Percentiles rank a stretch among this genome's conserved stretches.
Conservation (phyloP, 2,329 filamentous ascomycete species). For the Penicillium carneum region DNA sequence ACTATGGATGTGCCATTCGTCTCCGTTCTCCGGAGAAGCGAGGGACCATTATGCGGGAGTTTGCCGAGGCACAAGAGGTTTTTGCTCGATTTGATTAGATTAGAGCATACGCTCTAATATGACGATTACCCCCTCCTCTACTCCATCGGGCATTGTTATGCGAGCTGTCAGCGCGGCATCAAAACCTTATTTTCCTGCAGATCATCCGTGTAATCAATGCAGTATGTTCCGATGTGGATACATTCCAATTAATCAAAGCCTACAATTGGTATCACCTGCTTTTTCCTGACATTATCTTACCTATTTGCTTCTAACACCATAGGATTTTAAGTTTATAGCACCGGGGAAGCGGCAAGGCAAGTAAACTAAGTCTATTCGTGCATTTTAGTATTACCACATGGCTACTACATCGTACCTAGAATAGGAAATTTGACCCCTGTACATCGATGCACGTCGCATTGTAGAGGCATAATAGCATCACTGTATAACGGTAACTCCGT, state of each 20-base stretch:
- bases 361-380: not conserved
- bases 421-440: not conserved
- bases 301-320: not conserved
- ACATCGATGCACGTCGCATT: not conserved
- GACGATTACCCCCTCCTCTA: not conserved
- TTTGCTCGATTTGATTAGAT: conserved; percentile 4
- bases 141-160: not conserved
- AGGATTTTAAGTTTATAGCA: not conserved
- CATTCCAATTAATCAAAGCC: not conserved
- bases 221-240: not conserved
- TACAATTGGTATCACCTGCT: not conserved
- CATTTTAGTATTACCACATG: not conserved
- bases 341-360: not conserved
- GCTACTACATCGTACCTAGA: not conserved
- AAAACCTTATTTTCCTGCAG: not conserved
- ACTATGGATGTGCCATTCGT: not conserved
- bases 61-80: not conserved
- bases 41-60: not conserved
- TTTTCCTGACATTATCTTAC: not conserved
- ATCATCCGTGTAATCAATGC: not conserved
- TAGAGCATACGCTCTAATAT: not conserved
- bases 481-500: not conserved
- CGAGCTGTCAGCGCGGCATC: not conserved
- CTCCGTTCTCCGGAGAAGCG: not conserved
- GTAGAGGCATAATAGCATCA: not conserved